A percentile compares a stretch with the other conserved stretches of the same genome.
These are phyloP conservation scores for Colletotrichum acutatum DNA, from an alignment of 2,329 filamentous ascomycete genomes.

Conservation along the genomic window DNA sequence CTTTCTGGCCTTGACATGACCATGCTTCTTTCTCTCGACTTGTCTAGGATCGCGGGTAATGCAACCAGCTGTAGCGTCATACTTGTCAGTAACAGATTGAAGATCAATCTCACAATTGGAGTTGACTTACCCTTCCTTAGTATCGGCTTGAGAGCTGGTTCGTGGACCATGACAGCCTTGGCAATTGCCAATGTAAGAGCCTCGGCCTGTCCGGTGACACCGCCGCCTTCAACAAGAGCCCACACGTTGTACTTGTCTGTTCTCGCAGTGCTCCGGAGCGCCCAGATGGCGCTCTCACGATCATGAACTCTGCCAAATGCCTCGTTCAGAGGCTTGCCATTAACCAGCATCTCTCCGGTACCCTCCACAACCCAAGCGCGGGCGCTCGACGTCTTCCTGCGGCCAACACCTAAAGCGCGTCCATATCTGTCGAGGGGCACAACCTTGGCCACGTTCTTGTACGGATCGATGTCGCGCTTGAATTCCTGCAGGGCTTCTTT, in stretches of 20 bases:
- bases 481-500: constrained; percentile 73
- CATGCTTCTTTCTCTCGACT: constrained; percentile 98
- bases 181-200: constrained; percentile 90
- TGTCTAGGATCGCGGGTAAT: constrained; percentile 90
- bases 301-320: constrained; percentile 91
- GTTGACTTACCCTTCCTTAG: constrained; percentile 82
- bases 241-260: constrained; percentile 98
- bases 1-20: constrained; percentile 96
- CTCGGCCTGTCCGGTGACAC: constrained; percentile 94
- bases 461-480: constrained; percentile 79
- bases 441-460: constrained; percentile 71
- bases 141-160: constrained; percentile 89
- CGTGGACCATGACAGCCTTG: constrained; percentile 88
- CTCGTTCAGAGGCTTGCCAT: constrained; percentile 85
- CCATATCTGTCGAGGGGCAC: constrained; percentile 80
- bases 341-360: constrained; percentile 88
- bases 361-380: constrained; percentile 92
- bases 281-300: constrained; percentile 93
- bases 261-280: constrained; percentile 82
- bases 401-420: constrained; percentile 81
- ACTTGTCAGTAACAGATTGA: constrained; percentile 52
- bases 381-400: constrained; percentile 88
- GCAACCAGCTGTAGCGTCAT: constrained; percentile 77
- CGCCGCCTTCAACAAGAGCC: constrained; percentile 85
- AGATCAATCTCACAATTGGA: neutral